A percentile compares a stretch with the other conserved stretches of the same genome.
Evolutionary conservation across 768 basidiomycete genomes (phyloP).

Genomic region (Crepidotus variabilis): DNA sequence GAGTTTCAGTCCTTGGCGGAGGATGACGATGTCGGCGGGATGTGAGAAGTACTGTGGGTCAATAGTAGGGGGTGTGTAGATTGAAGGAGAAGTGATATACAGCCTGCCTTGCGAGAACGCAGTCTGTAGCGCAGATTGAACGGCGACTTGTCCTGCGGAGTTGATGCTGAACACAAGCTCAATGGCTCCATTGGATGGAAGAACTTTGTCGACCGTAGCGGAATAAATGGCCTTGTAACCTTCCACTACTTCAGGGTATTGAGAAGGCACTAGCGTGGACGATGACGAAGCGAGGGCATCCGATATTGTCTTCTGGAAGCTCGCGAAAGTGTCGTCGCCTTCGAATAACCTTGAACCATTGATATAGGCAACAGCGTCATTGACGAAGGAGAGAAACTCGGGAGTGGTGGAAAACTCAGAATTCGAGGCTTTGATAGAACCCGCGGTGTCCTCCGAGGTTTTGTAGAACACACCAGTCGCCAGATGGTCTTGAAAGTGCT

Average conservation of each 20-base stretch:
- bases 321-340: constrained; percentile 16
- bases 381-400: constrained; percentile 54
- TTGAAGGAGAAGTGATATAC: constrained; percentile 43
- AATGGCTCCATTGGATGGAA: constrained; percentile 44
- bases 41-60: constrained; percentile 63
- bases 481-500: constrained; percentile 52
- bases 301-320: constrained; percentile 15
- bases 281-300: constrained; percentile 4
- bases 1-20: constrained; percentile 60
- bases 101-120: constrained; percentile 37
- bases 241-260: constrained; percentile 38
- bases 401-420: constrained; percentile 27
- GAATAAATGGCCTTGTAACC: constrained; percentile 58
- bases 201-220: constrained; percentile 34
- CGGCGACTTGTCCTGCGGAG: constrained; percentile 33
- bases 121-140: constrained; percentile 68
- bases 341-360: constrained; percentile 49
- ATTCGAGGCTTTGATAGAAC: constrained; percentile 20
- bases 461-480: constrained; percentile 22
- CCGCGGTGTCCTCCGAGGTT: constrained; percentile 23
- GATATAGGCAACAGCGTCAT: constrained; percentile 61
- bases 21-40: constrained; percentile 36
- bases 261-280: constrained; percentile 37
- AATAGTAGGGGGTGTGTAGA: constrained; percentile 51
- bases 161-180: constrained; percentile 51